Base-by-base conservation (phyloP, 768 basidiomycete genomes). In the Leccinum fibrillosum region DNA sequence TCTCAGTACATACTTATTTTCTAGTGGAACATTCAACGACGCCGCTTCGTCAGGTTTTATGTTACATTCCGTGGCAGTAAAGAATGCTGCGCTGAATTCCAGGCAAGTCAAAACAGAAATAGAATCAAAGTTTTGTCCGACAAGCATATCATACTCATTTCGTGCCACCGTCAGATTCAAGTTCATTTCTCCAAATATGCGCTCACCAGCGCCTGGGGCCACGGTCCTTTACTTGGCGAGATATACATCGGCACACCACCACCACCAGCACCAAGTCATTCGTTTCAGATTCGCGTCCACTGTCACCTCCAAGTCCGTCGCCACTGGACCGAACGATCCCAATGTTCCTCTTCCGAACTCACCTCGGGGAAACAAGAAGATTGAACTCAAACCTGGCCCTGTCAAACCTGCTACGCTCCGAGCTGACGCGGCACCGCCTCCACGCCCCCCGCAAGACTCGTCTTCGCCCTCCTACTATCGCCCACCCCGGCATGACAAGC, bases 371-470 rank as follows among this genome's bases (percentile, higher is more conserved):
- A 79, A 76, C 59, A 71, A 68, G 48, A 81, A 84, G 69, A 73
- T 88, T 52, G 84, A 87, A 58, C 75, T 89, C 15, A 81, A 83
- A 23, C 89, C 89, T 1, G 83, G 75, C 2, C 89, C 88, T 26
- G 73, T 87, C 51, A 85, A 83, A 58, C 75, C 74, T 0, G 65
- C 72, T 48, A 56, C 73, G 12, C 61, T 72, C 25, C 66, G 61
- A 19, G 19, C n/a, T 19, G 64, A 68, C 45, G 44, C 62, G 44
- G 51, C 50, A 28, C 64, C 57, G 34, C 66, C 54, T 49, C 68
- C 60, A 11, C 49, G 23, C 15, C 63, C 49, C 15, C 75, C 62
- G 32, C 69, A 65, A 4, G 61, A 72, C 44, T 62, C 69, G 1
- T 54, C 74, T 21, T 58, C 54, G 26, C 60, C 69, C n/a, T 53